These are phyloP conservation scores for Sclerotinia trifoliorum DNA, from an alignment of 2,329 filamentous ascomycete genomes.

Conservation along the genomic window DNA sequence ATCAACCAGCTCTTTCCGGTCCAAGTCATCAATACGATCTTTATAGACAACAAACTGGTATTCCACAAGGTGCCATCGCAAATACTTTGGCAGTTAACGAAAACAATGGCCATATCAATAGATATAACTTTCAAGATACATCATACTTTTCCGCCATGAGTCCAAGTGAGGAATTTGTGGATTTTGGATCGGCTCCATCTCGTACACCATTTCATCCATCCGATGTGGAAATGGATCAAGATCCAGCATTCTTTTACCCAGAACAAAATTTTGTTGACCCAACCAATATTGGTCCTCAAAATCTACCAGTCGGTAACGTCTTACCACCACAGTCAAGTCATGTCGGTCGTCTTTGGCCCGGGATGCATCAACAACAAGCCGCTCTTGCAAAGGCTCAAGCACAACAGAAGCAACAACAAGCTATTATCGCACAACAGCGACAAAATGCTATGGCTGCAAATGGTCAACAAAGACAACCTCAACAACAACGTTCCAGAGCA, in stretches of 20 bases:
- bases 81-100: conserved; percentile 78
- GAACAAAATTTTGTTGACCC: conserved; percentile 67
- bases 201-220: conserved; percentile 60
- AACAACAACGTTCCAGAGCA: conserved; percentile 39
- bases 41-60: conserved; percentile 92
- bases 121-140: conserved; percentile 47
- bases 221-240: conserved; percentile 67
- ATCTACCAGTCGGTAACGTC: conserved; percentile 46
- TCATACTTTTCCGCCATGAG: conserved; percentile 51
- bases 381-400: conserved; percentile 71
- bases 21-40: conserved; percentile 94
- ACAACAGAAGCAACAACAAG: conserved; percentile 66
- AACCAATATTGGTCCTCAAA: conserved; percentile 64
- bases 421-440: conserved; percentile 59
- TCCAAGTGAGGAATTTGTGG: conserved; percentile 64
- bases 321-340: conserved; percentile 51
- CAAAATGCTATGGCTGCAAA: conserved; percentile 40
- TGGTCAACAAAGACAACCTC: conserved; percentile 44
- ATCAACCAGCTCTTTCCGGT: conserved; percentile 63
- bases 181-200: conserved; percentile 66
- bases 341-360: conserved; percentile 80
- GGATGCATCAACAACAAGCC: conserved; percentile 88
- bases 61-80: conserved; percentile 79
- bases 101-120: conserved; percentile 50
- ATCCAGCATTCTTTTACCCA: conserved; percentile 65